phyloP scores from a whole-genome alignment of 2,329 filamentous ascomycete species.

The Alternaria consortialis region DNA sequence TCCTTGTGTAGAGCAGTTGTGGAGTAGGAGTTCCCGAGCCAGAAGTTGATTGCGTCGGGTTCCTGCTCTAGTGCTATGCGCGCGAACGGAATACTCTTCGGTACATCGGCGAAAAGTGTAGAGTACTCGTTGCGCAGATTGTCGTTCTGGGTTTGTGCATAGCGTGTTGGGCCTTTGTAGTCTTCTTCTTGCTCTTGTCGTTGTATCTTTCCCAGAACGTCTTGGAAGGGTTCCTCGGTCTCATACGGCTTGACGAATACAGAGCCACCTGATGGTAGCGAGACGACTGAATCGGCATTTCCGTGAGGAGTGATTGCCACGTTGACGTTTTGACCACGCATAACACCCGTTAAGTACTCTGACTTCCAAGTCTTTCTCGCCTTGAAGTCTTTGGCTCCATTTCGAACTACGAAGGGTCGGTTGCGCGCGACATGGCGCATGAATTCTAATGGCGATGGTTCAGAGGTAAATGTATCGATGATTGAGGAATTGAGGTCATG shows the following conservation, averaged over 20 bases:
- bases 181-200: slow-evolving; percentile 58
- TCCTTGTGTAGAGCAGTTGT: slow-evolving; percentile 80
- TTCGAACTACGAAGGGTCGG: slow-evolving; percentile 75
- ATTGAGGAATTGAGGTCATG: slow-evolving; percentile 72
- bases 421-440: slow-evolving; percentile 80
- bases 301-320: slow-evolving; percentile 80
- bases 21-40: slow-evolving; percentile 76
- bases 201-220: slow-evolving; percentile 70
- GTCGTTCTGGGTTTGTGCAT: slow-evolving; percentile 85
- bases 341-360: slow-evolving; percentile 63
- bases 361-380: slow-evolving; percentile 71
- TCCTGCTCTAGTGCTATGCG: slow-evolving; percentile 71
- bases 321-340: slow-evolving; percentile 69
- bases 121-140: slow-evolving; percentile 79
- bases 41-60: slow-evolving; percentile 82
- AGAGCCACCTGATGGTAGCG: slow-evolving; percentile 63
- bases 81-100: slow-evolving; percentile 73
- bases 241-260: slow-evolving; percentile 77
- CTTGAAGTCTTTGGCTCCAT: slow-evolving; percentile 69
- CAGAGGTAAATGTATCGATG: slow-evolving; percentile 69
- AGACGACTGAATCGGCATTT: slow-evolving; percentile 68
- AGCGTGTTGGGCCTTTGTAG: slow-evolving; percentile 50
- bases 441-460: slow-evolving; percentile 80
- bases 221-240: slow-evolving; percentile 67
- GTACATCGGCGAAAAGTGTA: slow-evolving; percentile 69